Conservation (phyloP, 257 asterid genomes). For the Solanum piurae region DNA sequence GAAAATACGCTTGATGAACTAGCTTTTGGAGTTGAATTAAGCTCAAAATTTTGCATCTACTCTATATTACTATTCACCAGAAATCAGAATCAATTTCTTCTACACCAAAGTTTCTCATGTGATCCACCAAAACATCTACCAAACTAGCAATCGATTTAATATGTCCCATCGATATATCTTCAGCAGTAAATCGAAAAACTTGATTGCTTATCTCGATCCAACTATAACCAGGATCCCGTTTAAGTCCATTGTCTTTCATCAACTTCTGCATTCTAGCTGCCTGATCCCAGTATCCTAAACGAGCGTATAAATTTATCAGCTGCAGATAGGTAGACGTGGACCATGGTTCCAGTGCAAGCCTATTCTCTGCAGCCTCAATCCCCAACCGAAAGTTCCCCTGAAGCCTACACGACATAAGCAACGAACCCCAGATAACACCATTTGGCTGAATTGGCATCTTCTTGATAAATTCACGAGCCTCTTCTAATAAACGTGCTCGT, state of each 20-base stretch:
- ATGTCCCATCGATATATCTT: constrained; percentile 39
- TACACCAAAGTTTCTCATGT: constrained; percentile 6
- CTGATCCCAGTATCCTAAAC: constrained; percentile 54
- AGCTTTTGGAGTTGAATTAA: neutral
- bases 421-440: constrained; percentile 53
- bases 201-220: constrained; percentile 68
- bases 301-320: constrained; percentile 54
- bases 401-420: constrained; percentile 64
- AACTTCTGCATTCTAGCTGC: constrained; percentile 48
- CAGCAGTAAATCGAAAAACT: constrained; percentile 54
- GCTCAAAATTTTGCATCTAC: neutral
- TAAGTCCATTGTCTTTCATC: constrained; percentile 57
- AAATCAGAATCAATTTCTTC: neutral
- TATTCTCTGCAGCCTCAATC: constrained; percentile 65
- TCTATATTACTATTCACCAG: neutral
- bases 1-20: neutral
- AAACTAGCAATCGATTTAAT: neutral
- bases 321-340: constrained; percentile 54
- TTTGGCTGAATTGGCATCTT: constrained; percentile 29
- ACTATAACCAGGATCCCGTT: constrained; percentile 74
- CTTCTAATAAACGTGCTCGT: constrained; percentile 23
- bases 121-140: constrained; percentile 13
- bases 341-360: constrained; percentile 52
- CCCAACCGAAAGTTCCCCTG: constrained; percentile 55
- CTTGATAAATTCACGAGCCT: constrained; percentile 19